Conservation (phyloP, 75 land plant species). For the Pinus tabuliformis region DNA sequence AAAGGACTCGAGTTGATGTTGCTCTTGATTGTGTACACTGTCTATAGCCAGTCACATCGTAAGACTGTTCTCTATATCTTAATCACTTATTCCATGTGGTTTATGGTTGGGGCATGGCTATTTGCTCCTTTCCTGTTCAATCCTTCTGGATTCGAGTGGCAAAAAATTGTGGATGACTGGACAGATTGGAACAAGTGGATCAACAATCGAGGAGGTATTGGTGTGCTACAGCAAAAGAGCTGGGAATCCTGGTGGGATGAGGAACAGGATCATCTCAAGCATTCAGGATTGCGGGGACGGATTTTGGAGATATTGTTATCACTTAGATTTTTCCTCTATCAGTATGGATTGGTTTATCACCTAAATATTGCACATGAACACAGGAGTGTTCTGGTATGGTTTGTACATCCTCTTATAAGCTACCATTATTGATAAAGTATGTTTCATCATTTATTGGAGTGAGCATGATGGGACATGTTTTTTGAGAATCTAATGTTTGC, state of each 20-base stretch:
- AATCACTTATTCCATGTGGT: slow-evolving; percentile 96
- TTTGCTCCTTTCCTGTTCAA: slow-evolving; percentile 98
- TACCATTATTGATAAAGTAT: neutral
- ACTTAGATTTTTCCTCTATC: slow-evolving; percentile 82
- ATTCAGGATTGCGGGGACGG: slow-evolving; percentile 66
- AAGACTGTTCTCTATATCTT: slow-evolving; percentile 69
- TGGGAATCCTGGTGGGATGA: slow-evolving; percentile 99
- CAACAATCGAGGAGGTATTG: slow-evolving; percentile 94
- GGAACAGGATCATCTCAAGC: slow-evolving; percentile 86
- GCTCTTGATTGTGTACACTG: slow-evolving; percentile 76
- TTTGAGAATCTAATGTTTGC: slow-evolving; percentile 8
- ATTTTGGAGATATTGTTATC: slow-evolving; percentile 72
- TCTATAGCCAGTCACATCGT: slow-evolving; percentile 63
- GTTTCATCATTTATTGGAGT: slow-evolving; percentile 4
- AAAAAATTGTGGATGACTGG: slow-evolving; percentile 98
- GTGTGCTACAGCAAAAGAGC: slow-evolving; percentile 70
- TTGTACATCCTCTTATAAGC: slow-evolving; percentile 11
- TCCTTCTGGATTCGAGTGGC: slow-evolving; percentile 99
- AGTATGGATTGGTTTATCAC: slow-evolving; percentile 96
- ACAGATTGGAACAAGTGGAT: slow-evolving; percentile 98
- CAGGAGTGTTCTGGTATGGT: slow-evolving; percentile 59
- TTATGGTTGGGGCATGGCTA: slow-evolving; percentile 93
- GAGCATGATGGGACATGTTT: neutral
- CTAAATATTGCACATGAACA: slow-evolving; percentile 64
- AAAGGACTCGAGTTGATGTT: slow-evolving; percentile 86